Evolutionary conservation across 164 flowering plant genomes (phyloP).

Genomic region (Tinospora cordifolia): DNA sequence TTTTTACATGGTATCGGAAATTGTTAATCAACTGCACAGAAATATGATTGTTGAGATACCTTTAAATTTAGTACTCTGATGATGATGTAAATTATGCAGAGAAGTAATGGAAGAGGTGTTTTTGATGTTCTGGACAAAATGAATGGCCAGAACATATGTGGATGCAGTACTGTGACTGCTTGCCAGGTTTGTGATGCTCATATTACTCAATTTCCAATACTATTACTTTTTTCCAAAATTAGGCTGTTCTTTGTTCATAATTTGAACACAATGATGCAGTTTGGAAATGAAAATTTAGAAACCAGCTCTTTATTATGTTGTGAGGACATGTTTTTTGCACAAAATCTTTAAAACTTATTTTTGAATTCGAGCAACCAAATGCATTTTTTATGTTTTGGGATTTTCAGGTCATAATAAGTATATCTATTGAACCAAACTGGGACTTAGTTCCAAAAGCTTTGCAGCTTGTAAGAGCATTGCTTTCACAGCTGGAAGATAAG

Average conservation of each 20-base stretch:
- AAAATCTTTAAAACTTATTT: no score
- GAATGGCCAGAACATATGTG: constrained; percentile 85
- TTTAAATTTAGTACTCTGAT: constrained; percentile 17
- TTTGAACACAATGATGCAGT: no score
- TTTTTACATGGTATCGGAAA: constrained; percentile 86
- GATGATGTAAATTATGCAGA: constrained; percentile 43
- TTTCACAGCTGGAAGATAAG: background rate
- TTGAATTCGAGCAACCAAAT: no score
- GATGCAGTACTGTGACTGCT: constrained; percentile 60
- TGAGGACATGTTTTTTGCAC: no score
- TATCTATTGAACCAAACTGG: no score
- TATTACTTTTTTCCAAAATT: constrained; percentile 21
- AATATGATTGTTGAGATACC: background rate
- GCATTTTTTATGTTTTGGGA: no score
- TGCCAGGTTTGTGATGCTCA: constrained; percentile 42
- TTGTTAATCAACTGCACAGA: background rate
- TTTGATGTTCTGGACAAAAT: constrained; percentile 75
- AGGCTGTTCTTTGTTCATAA: no score
- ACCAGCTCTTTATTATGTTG: no score
- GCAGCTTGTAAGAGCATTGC: background rate
- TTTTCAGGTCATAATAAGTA: no score
- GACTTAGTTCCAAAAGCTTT: background rate
- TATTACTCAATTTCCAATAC: background rate
- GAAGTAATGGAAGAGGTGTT: constrained; percentile 63
- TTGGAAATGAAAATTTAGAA: no score